A percentile compares a stretch with the other conserved stretches of the same genome.
Conservation (phyloP, 2,329 filamentous ascomycete genomes). For the Monosporascus sp. region DNA sequence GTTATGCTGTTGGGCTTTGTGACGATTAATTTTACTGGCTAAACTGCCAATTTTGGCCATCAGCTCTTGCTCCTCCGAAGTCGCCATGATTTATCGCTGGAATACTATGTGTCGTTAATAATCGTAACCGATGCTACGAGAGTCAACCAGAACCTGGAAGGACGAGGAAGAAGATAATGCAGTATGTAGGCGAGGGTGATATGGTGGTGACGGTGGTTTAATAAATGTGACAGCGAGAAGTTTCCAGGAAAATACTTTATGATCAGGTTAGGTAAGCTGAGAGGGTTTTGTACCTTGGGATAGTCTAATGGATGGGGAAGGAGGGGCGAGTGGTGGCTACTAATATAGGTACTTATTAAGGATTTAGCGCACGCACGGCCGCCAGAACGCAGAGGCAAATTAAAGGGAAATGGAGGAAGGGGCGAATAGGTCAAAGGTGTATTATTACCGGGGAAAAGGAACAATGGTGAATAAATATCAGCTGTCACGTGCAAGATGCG, state of each 20-base stretch:
- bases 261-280: neutral
- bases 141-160: too few relatives aligned
- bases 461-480: neutral
- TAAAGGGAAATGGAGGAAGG: neutral
- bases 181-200: neutral
- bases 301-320: neutral
- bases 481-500: neutral
- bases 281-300: neutral
- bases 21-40: constrained; percentile 66
- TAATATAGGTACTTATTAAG: neutral
- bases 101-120: neutral
- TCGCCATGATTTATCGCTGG: constrained; percentile 16
- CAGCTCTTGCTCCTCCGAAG: constrained; percentile 43
- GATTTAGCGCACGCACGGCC: too few relatives aligned
- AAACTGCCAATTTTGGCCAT: constrained; percentile 48
- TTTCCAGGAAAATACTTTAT: neutral
- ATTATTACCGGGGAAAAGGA: neutral
- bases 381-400: neutral
- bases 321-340: neutral
- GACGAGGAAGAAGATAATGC: too few relatives aligned
- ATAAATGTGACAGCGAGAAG: neutral
- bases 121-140: too few relatives aligned
- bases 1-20: constrained; percentile 59
- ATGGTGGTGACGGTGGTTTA: neutral
- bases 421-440: neutral